Conservation (phyloP, 768 basidiomycete genomes). For the Hygrocybe punicea region DNA sequence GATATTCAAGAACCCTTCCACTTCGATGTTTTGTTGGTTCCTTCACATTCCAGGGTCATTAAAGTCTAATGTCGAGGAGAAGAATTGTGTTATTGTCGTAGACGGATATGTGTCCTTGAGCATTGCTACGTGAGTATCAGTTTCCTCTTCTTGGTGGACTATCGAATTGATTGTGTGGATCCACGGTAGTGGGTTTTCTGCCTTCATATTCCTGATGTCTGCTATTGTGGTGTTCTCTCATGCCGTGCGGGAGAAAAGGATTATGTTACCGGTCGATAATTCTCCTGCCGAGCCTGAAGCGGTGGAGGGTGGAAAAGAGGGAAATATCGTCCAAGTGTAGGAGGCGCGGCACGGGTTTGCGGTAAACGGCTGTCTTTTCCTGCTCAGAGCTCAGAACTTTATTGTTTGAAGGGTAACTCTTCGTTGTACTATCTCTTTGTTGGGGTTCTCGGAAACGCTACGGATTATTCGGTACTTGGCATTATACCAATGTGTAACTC, state of each 20-base stretch:
- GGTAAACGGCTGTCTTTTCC: too few species aligned
- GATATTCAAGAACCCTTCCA: conserved; percentile 1
- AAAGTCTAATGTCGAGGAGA: background rate
- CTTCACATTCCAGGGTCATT: background rate
- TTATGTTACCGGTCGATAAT: background rate
- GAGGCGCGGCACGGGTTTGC: too few species aligned
- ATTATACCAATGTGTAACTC: too few species aligned
- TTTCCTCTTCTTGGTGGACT: background rate
- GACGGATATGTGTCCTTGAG: background rate
- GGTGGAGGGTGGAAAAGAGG: background rate
- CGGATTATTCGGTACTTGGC: too few species aligned
- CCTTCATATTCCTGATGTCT: conserved; percentile 1
- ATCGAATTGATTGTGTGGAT: background rate
- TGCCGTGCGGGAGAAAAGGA: background rate
- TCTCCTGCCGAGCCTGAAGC: background rate
- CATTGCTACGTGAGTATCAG: background rate
- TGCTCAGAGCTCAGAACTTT: too few species aligned
- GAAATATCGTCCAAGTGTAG: background rate
- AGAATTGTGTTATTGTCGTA: conserved; percentile 1
- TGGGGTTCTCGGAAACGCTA: too few species aligned
- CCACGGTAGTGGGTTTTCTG: background rate
- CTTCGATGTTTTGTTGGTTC: conserved; percentile 2
- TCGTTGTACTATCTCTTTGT: too few species aligned
- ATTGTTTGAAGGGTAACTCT: too few species aligned
- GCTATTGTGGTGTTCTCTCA: background rate